A percentile compares a stretch with the other conserved stretches of the same genome.
Evolutionary conservation across 1,139 yeast species (phyloP).

Genomic region (Pichia sp.): DNA sequence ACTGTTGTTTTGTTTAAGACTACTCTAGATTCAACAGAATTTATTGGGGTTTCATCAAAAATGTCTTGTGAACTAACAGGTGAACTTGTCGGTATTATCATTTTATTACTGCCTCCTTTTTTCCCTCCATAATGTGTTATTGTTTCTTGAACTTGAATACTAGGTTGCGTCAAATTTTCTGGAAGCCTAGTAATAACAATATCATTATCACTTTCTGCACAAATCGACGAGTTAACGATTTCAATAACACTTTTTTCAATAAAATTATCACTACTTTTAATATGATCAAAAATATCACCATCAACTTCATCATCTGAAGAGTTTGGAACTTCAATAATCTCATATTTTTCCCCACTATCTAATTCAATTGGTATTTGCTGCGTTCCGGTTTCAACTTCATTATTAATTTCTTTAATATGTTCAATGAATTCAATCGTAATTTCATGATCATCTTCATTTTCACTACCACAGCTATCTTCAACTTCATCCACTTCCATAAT

Average conservation of each 20-base stretch:
- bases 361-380: slow-evolving; percentile 19
- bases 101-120: not conserved
- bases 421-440: slow-evolving; percentile 4
- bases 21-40: too few species aligned
- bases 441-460: not conserved
- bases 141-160: too few species aligned
- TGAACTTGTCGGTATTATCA: slow-evolving; percentile 12
- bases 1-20: slow-evolving; percentile 20
- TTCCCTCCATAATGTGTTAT: too few species aligned
- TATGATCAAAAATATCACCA: not conserved
- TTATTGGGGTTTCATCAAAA: not conserved
- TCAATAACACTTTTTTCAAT: not conserved
- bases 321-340: slow-evolving; percentile 10
- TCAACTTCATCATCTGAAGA: slow-evolving; percentile 10
- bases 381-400: slow-evolving; percentile 13
- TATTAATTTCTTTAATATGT: not conserved
- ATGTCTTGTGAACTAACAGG: slow-evolving; percentile 7
- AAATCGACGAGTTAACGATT: not conserved
- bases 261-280: not conserved
- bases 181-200: too few species aligned
- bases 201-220: too few species aligned
- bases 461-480: slow-evolving; percentile 11
- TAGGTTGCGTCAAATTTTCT: too few species aligned
- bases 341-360: not conserved
- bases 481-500: not conserved